Evolutionary conservation across 805 yeast species (phyloP).

Genomic region (Yamadazyma laniorum): DNA sequence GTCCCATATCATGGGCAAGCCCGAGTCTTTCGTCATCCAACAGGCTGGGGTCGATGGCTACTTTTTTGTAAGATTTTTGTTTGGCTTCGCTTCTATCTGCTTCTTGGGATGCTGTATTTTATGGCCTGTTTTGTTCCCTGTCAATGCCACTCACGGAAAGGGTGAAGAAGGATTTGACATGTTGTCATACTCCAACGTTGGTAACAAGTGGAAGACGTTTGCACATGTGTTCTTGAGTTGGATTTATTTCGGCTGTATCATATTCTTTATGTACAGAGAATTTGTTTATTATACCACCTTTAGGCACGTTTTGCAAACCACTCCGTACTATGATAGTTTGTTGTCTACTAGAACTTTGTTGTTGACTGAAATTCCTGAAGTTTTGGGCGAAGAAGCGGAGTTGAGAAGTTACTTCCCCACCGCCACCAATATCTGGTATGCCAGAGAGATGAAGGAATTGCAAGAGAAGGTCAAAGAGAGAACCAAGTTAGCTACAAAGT

Average conservation of each 20-base stretch:
- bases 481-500: conserved; percentile 54
- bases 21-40: conserved; percentile 63
- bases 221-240: conserved; percentile 79
- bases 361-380: conserved; percentile 63
- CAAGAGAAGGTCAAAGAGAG: conserved; percentile 60
- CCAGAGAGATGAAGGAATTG: conserved; percentile 61
- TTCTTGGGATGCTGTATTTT: conserved; percentile 51
- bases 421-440: conserved; percentile 57
- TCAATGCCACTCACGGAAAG: conserved; percentile 70
- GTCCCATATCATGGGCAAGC: conserved; percentile 46
- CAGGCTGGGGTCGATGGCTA: conserved; percentile 76
- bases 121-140: conserved; percentile 71
- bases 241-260: conserved; percentile 64
- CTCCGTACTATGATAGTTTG: conserved; percentile 69
- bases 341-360: conserved; percentile 71
- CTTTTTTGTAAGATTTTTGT: conserved; percentile 65
- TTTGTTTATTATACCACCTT: conserved; percentile 66
- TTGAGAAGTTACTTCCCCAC: conserved; percentile 63
- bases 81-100: conserved; percentile 52
- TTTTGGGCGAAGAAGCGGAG: conserved; percentile 44
- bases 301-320: conserved; percentile 70
- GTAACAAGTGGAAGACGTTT: conserved; percentile 59
- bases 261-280: conserved; percentile 71
- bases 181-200: conserved; percentile 61
- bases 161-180: conserved; percentile 58